Base-by-base conservation (phyloP, 257 asterid species). In the Ophiorrhiza pumila region DNA sequence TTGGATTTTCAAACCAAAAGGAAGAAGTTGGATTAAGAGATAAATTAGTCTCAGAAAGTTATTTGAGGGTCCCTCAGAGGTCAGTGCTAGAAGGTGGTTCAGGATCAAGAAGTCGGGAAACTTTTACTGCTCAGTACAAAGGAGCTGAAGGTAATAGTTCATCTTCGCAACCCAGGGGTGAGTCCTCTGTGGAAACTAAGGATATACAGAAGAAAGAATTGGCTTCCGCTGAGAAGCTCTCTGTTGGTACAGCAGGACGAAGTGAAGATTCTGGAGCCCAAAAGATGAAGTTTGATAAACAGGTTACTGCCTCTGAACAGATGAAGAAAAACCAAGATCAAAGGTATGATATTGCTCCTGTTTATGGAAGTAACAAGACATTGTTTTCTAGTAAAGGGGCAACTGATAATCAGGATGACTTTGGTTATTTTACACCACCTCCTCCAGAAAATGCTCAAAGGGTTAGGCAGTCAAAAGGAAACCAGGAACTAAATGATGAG, bases 401-500 rank as follows among this genome's bases (percentile, higher is more conserved):
- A 42, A 25, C 57, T n/a, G 78, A 61, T 27, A 43, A 79, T 78
- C 85, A 73, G 71, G 87, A 77, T 62, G 77, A 77, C 67, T 77
- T 70, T 52, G 82, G 79, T 79, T 83, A 91, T 76, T 81, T 85
- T 60, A 79, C 80, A 23, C 82, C 90, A 15, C 88, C 93, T 42
- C 84, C 87, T 78, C 80, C 85, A 13, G 89, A 87, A 43, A 90
- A 79, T 71, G 67, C 76, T 68, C 98, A 84, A 73, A 90, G 89
- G 81, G 83, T 23, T 80, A 84, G 88, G 65, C 92, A 78, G 69
- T 60, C 95, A 67, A 95, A 90, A 84, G 96, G 86, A 71, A 95
- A 89, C 78, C 96, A 88, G 76, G 97, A 95, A 39, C 90, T 85
- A 55, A 92, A 95, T 50, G 90, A 89, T 81, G 98, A 90, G 85